These are phyloP conservation scores for Fraxinus greggii DNA, from an alignment of 305 asterid species.

Conservation along the genomic window DNA sequence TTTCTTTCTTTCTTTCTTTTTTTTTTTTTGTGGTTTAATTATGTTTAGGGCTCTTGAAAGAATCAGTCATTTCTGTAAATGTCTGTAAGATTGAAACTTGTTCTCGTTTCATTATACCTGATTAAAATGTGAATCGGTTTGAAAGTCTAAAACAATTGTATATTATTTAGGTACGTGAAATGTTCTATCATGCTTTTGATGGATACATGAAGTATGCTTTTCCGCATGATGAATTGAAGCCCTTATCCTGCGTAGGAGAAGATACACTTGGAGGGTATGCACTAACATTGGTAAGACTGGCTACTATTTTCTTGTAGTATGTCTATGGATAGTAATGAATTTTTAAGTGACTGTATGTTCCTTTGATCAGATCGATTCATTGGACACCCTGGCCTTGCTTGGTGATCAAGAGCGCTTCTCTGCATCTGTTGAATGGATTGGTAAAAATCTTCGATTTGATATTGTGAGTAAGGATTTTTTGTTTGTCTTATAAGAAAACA, in stretches of 20 bases:
- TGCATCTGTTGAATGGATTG: slow-evolving; percentile 95
- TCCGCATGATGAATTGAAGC: slow-evolving; percentile 87
- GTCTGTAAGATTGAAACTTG: background rate
- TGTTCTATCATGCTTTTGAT: slow-evolving; percentile 93
- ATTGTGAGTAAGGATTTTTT: slow-evolving; percentile 77
- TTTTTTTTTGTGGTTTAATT: background rate
- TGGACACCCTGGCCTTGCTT: slow-evolving; percentile 92
- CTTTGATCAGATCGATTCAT: slow-evolving; percentile 70
- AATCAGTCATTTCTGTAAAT: slow-evolving; percentile 7
- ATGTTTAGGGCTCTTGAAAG: background rate
- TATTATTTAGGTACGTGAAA: slow-evolving; percentile 65
- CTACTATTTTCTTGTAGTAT: slow-evolving; percentile 11
- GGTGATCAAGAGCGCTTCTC: slow-evolving; percentile 79
- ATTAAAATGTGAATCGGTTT: slow-evolving; percentile 5
- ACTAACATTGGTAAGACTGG: slow-evolving; percentile 67
- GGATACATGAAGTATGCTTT: slow-evolving; percentile 94
- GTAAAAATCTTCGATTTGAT: slow-evolving; percentile 96
- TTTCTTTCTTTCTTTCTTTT: no score
- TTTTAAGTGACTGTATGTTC: slow-evolving; percentile 20
- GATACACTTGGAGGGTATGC: slow-evolving; percentile 99
- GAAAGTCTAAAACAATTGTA: background rate
- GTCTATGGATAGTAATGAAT: slow-evolving; percentile 5
- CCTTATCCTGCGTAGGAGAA: slow-evolving; percentile 89
- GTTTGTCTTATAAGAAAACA: slow-evolving; percentile 29
- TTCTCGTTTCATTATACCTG: background rate